Evolutionary conservation across 306 rosid species (phyloP), one percentile per base, ranked within the genome.

Genomic region (Cicer pinnatifidum): DNA sequence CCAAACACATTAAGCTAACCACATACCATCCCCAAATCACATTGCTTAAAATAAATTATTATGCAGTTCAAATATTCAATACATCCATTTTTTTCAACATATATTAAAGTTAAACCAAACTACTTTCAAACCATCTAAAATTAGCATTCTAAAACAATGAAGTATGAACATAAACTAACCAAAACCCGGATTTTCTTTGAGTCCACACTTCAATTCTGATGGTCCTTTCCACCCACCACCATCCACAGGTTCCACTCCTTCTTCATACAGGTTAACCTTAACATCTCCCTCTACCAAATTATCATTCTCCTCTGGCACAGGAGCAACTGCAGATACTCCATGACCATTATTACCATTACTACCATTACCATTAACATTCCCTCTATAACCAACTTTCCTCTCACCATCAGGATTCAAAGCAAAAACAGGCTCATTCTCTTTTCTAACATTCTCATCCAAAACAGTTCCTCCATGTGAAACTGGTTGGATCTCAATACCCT

Each of bases 181-280:
- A 37, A 84, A 72, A 53, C 95, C 91, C 11, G 92, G 97, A 85
- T 89, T 89, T 16, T 91, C 96, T 45, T 86, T 78, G 43, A 88
- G 90, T 47, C 97, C 89, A 44, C 88, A 82, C 80, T 88, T 91
- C 87, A 94, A 80, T 37, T 74, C 84, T 0, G 87, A 70, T 0
- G 85, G 84, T 62, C 86, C 79, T 16, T 62, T 77, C 92, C 95
- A 85, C 68, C 75, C 94, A 81, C 75, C 94, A 81, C 86, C 87
- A 72, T 74, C 75, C 52, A 13, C 69, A 75, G 64, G 76, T 23
- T 81, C 91, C 79, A 79, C 96, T 52, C 82, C 90, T 41, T 70
- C 86, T 4, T 69, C 17, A 78, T 64, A 62, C 69, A 78, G 8
- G 69, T 83, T 70, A 33, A 86, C 81, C 72, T 82, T 86, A 40